Base-by-base conservation (phyloP, 108 stramenopile genomes). In the Epithemia pelagica region DNA sequence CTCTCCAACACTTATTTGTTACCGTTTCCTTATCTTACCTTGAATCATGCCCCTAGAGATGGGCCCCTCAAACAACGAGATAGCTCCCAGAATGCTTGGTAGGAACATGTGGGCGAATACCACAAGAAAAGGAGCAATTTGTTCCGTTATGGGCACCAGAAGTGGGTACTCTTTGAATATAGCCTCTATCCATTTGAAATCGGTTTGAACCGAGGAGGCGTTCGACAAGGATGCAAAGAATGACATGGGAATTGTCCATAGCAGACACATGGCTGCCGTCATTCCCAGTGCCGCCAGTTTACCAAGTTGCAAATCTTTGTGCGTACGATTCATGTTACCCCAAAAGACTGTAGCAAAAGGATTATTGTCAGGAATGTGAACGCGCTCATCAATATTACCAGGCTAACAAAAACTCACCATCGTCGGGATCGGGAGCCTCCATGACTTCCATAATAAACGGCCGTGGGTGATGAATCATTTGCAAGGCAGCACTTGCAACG, bases 241-340 rank as follows among this genome's bases (percentile, higher is more conserved):
- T 27, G 71, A 61, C 55, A 85, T 79, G 0, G 84, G 84, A 32
- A 89, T 75, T 0, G 87, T 85, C 84, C 82, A 89, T 54, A 82
- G 75, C 52, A 89, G 59, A 54, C 84, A 84, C 0, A 85, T 62
- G 18, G 61, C 24, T 0, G 54, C 71, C 0, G 87, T 85, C 0
- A 77, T 55, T 28, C 57, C 61, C 28, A 75, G 57, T 51, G 80
- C 77, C 15, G 84, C 27, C 0, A 85, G 68, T 58, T 78, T 71
- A 7, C 84, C 84, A 52, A 80, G 8, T 51, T 84, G 84, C 18
- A 78, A 58, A 22, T 67, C 68, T 31, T 75, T 54, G 57, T 79
- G 73, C 1, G 78, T 51, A 58, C 74, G 72, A 0, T 84, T 82
- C 22, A 83, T 71, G 60, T 89, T 89, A 22, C 53, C 59, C 87